Base-by-base conservation (phyloP, 2,329 filamentous ascomycete species). In the Scedosporium dehoogii region DNA sequence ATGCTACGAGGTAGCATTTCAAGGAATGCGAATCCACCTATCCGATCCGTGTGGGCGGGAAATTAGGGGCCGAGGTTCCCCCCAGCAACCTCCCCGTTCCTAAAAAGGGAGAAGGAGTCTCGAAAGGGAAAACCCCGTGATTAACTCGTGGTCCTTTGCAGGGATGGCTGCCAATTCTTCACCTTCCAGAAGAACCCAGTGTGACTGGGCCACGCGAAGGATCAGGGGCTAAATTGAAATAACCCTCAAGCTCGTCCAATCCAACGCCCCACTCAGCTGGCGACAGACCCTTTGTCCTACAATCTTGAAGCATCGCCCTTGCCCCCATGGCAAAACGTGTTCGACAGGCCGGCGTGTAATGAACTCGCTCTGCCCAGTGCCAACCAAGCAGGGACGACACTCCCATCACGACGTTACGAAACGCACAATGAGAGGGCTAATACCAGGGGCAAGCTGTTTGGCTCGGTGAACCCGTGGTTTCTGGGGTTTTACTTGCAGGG, bases 401-500 rank as follows among this genome's bases (percentile, higher is more conserved):
- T 38, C 14, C 33, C 33, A 38, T 38, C 33, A 38, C 33, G 33
- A 38, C 33, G 33, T 38, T 38, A 4, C 33, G 33, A 38, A 38
- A 38, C 33, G 14, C 6, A 55, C 51, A n/a, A 23, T 7, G 23
- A 55, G 5, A 25, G 44, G n/a, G 7, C 16, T 48, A 21, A n/a
- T 23, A 16, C 23, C 51, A 55, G 21, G 51, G 21, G 12, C 23
- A 55, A 12, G 51, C 46, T 60, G 61, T 62, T 63, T 61, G 60
- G 63, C 60, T 53, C 60, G 62, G 60, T 70, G 68, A 71, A 71
- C 70, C 70, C 70, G 65, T 67, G 67, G 65, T 61, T 65, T 65
- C 65, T 65, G 61, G 64, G 62, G 64, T 65, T 65, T 64, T 61
- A 62, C 58, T 65, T 63, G 63, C 63, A 60, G 64, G 51, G 61